phyloP scores from a whole-genome alignment of 306 rosid species.

The Alnus glutinosa region DNA sequence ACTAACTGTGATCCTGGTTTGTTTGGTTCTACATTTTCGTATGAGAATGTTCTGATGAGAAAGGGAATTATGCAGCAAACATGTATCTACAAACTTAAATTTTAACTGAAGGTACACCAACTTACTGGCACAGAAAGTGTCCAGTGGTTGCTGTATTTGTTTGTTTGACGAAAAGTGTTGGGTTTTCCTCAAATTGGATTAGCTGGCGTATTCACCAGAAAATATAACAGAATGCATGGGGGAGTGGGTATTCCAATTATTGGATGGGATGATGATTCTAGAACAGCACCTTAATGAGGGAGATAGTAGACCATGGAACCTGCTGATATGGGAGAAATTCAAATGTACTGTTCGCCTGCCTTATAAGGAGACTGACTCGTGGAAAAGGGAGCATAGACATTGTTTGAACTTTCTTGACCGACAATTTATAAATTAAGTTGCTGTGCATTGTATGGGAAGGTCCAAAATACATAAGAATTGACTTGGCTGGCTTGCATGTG shows the following conservation, averaged over 20 bases:
- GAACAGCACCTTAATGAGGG: neutral
- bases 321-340: too few species aligned
- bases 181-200: neutral
- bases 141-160: neutral
- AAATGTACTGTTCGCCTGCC: neutral
- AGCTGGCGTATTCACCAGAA: neutral
- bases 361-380: neutral
- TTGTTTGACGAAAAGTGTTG: neutral
- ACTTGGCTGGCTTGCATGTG: neutral
- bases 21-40: neutral
- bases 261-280: neutral
- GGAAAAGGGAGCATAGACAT: neutral
- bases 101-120: neutral
- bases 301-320: neutral
- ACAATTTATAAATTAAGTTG: neutral
- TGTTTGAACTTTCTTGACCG: neutral
- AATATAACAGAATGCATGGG: neutral
- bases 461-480: neutral
- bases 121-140: neutral
- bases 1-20: neutral
- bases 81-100: neutral
- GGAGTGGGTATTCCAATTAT: neutral
- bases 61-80: neutral
- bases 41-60: neutral
- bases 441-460: neutral